Evolutionary conservation across 2,329 filamentous ascomycete genomes (phyloP).

Genomic region (Metarhizium anisopliae): DNA sequence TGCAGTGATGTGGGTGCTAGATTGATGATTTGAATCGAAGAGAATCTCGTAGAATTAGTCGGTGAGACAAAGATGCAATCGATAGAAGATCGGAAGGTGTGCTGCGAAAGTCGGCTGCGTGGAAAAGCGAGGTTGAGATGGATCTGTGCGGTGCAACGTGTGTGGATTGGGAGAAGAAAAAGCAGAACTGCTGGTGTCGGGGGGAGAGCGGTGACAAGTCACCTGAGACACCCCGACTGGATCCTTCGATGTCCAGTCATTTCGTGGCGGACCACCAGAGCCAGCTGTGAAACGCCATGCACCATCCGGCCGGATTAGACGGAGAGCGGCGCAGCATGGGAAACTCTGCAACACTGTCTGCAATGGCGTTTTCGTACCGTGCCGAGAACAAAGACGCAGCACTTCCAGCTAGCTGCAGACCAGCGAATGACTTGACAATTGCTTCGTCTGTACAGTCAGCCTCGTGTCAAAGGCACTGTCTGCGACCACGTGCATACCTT

Average conservation of each 20-base stretch:
- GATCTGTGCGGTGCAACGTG: background rate
- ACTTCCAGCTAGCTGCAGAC: no score
- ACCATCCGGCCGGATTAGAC: background rate
- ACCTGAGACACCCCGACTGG: background rate
- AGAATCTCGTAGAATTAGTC: background rate
- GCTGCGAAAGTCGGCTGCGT: background rate
- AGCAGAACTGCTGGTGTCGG: background rate
- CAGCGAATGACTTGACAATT: no score
- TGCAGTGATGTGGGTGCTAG: background rate
- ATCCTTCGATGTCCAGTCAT: background rate
- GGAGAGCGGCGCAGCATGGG: no score
- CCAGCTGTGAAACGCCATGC: background rate
- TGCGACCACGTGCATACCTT: background rate
- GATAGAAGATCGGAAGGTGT: background rate
- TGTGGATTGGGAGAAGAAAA: background rate
- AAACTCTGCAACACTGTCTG: no score
- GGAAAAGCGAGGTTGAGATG: background rate
- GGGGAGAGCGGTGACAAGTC: constrained; percentile 3
- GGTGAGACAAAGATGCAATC: background rate
- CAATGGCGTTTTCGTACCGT: no score
- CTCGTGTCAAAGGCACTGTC: background rate
- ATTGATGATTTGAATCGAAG: background rate
- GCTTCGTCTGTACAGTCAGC: no score
- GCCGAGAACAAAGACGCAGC: no score
- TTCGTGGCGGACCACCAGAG: background rate